Evolutionary conservation across 202 grass and related monocot species (phyloP).

Genomic region (Schoenoplectus triqueter): DNA sequence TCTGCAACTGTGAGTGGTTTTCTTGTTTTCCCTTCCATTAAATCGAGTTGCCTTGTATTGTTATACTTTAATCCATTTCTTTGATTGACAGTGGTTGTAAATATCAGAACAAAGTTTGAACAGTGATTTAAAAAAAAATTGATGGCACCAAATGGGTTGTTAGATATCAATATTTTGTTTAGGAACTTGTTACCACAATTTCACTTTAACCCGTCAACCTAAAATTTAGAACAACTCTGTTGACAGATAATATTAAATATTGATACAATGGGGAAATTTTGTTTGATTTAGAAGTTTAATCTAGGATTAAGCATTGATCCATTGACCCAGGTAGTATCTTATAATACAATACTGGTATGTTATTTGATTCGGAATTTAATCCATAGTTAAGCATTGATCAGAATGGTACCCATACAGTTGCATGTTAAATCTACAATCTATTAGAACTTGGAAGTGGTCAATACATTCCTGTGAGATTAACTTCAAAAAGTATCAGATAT

Average conservation of each 20-base stretch:
- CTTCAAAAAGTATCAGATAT: neutral
- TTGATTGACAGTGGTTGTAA: neutral
- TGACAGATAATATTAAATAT: neutral
- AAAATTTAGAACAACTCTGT: neutral
- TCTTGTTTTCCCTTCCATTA: neutral
- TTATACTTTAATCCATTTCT: conserved; percentile 18
- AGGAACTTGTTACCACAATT: neutral
- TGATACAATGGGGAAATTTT: neutral
- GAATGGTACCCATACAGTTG: conserved; percentile 1
- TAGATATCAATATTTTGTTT: neutral
- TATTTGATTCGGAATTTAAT: conserved; percentile 17
- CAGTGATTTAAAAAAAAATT: neutral
- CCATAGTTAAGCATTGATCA: neutral
- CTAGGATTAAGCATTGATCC: conserved; percentile 14
- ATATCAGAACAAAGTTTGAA: neutral
- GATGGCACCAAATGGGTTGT: neutral
- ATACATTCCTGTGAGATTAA: neutral
- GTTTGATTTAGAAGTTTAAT: neutral
- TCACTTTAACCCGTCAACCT: neutral
- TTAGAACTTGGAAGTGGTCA: neutral
- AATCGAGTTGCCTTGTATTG: neutral
- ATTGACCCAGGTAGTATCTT: neutral
- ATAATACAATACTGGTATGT: neutral
- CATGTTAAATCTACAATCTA: no score
- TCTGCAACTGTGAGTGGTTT: conserved; percentile 56